Percentiles rank a stretch among this genome's conserved stretches.
Conservation (phyloP, 371 early-diverging fungal species). For the Saksenaea vasiformis region DNA sequence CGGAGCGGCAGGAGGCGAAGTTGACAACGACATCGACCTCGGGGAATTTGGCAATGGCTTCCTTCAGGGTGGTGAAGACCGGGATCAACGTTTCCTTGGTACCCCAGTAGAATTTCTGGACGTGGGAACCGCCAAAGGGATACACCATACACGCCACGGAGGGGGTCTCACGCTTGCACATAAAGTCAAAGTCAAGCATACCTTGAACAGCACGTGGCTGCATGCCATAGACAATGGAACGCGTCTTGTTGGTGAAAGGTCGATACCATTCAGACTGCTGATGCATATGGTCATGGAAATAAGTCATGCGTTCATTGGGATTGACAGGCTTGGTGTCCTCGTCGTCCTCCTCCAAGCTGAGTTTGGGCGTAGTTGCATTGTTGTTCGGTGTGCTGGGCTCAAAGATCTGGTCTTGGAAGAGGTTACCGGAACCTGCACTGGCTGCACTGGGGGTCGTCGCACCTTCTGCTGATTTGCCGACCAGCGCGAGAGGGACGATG, state of each 20-base stretch:
- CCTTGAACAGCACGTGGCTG: conserved; percentile 97
- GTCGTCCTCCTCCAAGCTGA: conserved; percentile 24
- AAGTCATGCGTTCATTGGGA: conserved; percentile 54
- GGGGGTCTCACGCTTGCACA: conserved; percentile 88
- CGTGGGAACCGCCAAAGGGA: conserved; percentile 95
- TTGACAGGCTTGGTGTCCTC: conserved; percentile 39
- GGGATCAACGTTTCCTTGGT: conserved; percentile 92
- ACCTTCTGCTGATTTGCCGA: conserved; percentile 45
- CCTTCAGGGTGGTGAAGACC: conserved; percentile 83
- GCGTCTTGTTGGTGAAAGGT: conserved; percentile 87
- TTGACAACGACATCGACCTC: conserved; percentile 93
- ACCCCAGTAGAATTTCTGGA: conserved; percentile 98
- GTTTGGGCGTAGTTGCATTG: conserved; percentile 24
- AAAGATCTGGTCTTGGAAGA: conserved; percentile 59
- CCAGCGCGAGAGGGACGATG: conserved; percentile 92
- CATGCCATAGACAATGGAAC: conserved; percentile 95
- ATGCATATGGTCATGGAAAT: conserved; percentile 35
- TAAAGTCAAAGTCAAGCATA: conserved; percentile 97
- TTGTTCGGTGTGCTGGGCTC: conserved; percentile 28
- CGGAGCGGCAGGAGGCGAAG: conserved; percentile 94
- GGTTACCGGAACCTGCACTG: conserved; percentile 51
- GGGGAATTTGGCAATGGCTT: conserved; percentile 81
- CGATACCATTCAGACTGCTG: conserved; percentile 54
- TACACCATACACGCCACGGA: conserved; percentile 97
- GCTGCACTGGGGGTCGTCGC: conserved; percentile 8